Percentiles rank a stretch among this genome's conserved stretches.
phyloP scores from a whole-genome alignment of 495 filamentous ascomycete genomes.

The Darksidea phi region DNA sequence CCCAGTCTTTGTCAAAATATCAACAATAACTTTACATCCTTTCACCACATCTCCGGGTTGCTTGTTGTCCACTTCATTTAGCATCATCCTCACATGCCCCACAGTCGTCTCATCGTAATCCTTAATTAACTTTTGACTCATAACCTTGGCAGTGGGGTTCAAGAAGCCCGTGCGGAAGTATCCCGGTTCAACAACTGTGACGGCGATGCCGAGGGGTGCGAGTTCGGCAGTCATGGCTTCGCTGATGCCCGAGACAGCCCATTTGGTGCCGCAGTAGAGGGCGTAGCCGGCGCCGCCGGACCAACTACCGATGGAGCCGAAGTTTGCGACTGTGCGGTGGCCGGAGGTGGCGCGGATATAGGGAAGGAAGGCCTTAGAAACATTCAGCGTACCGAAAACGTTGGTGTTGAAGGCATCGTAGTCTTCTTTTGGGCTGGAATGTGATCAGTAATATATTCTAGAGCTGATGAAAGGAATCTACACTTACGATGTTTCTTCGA shows the following conservation, averaged over 20 bases:
- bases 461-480: neutral
- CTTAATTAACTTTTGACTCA: slow-evolving; percentile 18
- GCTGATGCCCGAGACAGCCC: slow-evolving; percentile 45
- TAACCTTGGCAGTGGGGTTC: slow-evolving; percentile 23
- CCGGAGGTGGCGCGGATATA: slow-evolving; percentile 46
- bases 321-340: slow-evolving; percentile 49
- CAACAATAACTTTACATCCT: slow-evolving; percentile 49
- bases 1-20: slow-evolving; percentile 49
- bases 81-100: slow-evolving; percentile 8
- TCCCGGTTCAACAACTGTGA: slow-evolving; percentile 51
- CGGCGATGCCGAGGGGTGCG: slow-evolving; percentile 48
- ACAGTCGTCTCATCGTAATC: slow-evolving; percentile 28
- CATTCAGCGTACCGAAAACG: slow-evolving; percentile 51
- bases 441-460: neutral
- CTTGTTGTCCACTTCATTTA: slow-evolving; percentile 33
- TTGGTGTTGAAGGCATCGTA: slow-evolving; percentile 49
- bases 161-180: slow-evolving; percentile 52
- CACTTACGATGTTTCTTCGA: slow-evolving; percentile 49
- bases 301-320: slow-evolving; percentile 51
- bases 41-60: slow-evolving; percentile 54
- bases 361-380: slow-evolving; percentile 50
- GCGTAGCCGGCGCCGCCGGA: slow-evolving; percentile 44
- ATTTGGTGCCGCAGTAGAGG: slow-evolving; percentile 56
- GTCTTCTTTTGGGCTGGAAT: slow-evolving; percentile 41
- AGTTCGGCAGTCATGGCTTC: slow-evolving; percentile 52